Evolutionary conservation across 345 rosid species (phyloP), one percentile per base, ranked within the genome.

Genomic region (Dipteronia sinensis): DNA sequence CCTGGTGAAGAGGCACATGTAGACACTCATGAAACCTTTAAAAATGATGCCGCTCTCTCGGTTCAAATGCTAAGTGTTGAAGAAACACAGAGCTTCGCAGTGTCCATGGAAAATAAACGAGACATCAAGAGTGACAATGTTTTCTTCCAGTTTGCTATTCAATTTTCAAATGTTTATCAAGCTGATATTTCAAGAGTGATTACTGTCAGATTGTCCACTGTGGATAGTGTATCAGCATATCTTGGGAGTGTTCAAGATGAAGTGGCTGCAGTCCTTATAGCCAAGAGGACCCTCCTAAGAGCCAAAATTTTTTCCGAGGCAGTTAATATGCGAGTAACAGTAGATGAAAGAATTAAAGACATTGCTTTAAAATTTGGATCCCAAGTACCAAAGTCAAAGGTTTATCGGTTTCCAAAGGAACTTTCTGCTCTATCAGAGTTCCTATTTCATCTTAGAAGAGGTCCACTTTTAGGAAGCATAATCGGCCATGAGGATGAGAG

Each of bases 401-500:
- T 88, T 83, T 73, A 80, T 81, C 89, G 85, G 83, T 94, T 97
- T 80, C 98, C 99, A 7, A 91, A 89, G 87, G 98, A 97, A 78
- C 88, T 97, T 46, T 82, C 93, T 17, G 80, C 78, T 44, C 88
- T 97, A 61, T 94, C 98, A 5, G 99, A 94, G 83, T 81, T 88
- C 67, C 89, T 97, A 74, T 97, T 97, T 82, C 98, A 94, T 85
- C 98, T 97, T 75, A 89, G 87, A 85, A 88, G 98, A 77, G 95
- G 99, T 29, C 97, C 98, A 51, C 84, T 97, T 69, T 83, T 97
- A 65, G 99, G 99, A 87, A 94, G 84, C 92, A 94, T 97, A 83
- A 83, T 97, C 74, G 98, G 99, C 70, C 98, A 93, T 80, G 98
- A 97, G 83, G 99, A 97, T 85, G 98, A 97, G 88, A 90, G 98